Evolutionary conservation across 2,329 filamentous ascomycete genomes (phyloP).

Genomic region (Colletotrichum echinochloae): DNA sequence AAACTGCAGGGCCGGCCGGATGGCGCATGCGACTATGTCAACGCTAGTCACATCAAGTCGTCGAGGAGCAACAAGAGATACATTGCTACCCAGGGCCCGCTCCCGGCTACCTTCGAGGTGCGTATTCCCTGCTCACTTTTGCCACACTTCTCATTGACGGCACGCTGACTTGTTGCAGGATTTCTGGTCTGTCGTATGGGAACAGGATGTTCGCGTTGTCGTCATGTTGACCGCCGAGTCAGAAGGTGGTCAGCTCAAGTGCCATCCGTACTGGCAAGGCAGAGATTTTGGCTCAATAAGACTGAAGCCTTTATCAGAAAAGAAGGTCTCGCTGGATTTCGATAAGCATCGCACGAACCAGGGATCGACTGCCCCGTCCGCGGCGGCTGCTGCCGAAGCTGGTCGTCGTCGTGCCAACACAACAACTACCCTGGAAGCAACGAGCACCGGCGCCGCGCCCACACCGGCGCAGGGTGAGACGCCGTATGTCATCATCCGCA

Average conservation of each 20-base stretch:
- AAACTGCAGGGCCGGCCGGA: slow-evolving; percentile 75
- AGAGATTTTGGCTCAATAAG: slow-evolving; percentile 82
- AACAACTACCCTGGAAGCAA: slow-evolving; percentile 46
- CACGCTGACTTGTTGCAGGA: slow-evolving; percentile 67
- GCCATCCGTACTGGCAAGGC: slow-evolving; percentile 91
- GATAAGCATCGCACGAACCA: slow-evolving; percentile 58
- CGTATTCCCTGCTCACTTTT: slow-evolving; percentile 49
- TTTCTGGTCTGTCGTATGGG: slow-evolving; percentile 98
- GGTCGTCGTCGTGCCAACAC: slow-evolving; percentile 49
- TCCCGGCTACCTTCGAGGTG: slow-evolving; percentile 92
- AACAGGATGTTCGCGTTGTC: slow-evolving; percentile 93
- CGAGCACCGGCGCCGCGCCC: slow-evolving; percentile 44
- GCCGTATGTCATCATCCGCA: slow-evolving; percentile 85
- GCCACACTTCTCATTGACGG: neutral
- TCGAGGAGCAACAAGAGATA: slow-evolving; percentile 89
- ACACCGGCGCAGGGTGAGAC: slow-evolving; percentile 61
- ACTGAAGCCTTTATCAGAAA: slow-evolving; percentile 83
- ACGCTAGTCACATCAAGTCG: slow-evolving; percentile 88
- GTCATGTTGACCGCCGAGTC: slow-evolving; percentile 97
- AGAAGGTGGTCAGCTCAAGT: slow-evolving; percentile 94
- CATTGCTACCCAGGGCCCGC: slow-evolving; percentile 93
- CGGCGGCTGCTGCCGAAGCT: slow-evolving; percentile 28
- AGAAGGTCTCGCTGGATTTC: slow-evolving; percentile 82
- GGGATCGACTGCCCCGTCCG: slow-evolving; percentile 40
- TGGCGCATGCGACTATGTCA: slow-evolving; percentile 91